Evolutionary conservation across 768 basidiomycete genomes (phyloP).

Genomic region (Psilocybe tampanensis): DNA sequence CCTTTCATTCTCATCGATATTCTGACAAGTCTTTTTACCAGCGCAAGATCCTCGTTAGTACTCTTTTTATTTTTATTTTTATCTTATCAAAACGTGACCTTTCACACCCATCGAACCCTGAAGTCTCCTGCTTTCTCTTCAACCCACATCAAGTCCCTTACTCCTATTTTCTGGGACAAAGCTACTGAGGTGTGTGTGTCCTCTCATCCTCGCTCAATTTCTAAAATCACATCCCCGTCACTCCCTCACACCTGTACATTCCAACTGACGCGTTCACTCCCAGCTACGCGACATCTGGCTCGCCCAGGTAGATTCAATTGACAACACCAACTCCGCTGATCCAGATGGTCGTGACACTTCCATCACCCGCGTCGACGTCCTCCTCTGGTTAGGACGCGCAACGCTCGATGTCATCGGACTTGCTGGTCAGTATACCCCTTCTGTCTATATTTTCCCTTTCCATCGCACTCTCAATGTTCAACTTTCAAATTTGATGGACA

Average conservation of each 20-base stretch:
- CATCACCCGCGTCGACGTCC: slow-evolving; percentile 50
- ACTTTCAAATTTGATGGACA: background rate
- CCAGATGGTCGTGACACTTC: slow-evolving; percentile 16
- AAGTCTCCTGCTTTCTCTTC: slow-evolving; percentile 69
- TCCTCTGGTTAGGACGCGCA: slow-evolving; percentile 63
- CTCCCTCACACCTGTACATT: too few relatives aligned
- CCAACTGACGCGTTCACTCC: background rate
- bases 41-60: slow-evolving; percentile 44
- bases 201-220: background rate
- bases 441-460: background rate
- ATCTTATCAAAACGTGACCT: background rate
- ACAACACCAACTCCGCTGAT: slow-evolving; percentile 10
- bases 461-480: background rate
- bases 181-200: slow-evolving; percentile 40
- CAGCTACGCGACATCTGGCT: slow-evolving; percentile 54
- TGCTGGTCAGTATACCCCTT: slow-evolving; percentile 49
- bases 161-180: slow-evolving; percentile 56
- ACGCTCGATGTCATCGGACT: slow-evolving; percentile 81
- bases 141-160: slow-evolving; percentile 55
- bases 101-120: background rate
- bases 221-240: background rate
- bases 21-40: slow-evolving; percentile 17
- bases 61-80: slow-evolving; percentile 10
- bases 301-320: slow-evolving; percentile 24
- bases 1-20: background rate